Conservation (phyloP, 768 basidiomycete species). For the Clitopilus passeckerianus region DNA sequence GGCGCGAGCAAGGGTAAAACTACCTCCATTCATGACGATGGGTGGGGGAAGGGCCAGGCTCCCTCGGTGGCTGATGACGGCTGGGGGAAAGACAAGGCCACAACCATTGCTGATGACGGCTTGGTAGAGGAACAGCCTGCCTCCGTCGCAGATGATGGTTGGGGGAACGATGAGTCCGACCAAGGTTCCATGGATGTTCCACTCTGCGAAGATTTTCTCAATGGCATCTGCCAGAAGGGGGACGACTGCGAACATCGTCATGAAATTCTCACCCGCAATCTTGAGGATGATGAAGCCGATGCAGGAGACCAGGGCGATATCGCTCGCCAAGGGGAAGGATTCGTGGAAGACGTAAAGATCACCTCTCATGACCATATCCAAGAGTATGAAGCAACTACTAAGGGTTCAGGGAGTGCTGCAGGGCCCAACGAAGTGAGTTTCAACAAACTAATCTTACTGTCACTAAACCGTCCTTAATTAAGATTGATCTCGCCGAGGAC, state of each 20-base stretch:
- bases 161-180: neutral
- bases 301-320: neutral
- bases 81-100: neutral
- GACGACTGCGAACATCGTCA: constrained; percentile 3
- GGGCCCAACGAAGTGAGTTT: neutral
- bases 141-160: neutral
- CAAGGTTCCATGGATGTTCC: neutral
- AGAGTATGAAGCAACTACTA: neutral
- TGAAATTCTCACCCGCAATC: neutral
- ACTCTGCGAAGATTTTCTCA: constrained; percentile 2
- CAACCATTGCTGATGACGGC: neutral
- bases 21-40: no score
- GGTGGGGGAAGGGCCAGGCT: no score
- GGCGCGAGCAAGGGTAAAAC: no score
- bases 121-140: neutral
- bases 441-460: neutral
- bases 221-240: constrained; percentile 3
- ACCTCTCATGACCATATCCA: neutral
- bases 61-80: neutral
- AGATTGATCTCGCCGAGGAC: neutral
- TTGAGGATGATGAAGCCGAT: neutral
- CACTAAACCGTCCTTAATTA: neutral
- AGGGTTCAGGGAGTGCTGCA: neutral
- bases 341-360: neutral
- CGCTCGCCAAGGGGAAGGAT: neutral